Conservation (phyloP, 116 monocot genomes). For the Zostera marina region DNA sequence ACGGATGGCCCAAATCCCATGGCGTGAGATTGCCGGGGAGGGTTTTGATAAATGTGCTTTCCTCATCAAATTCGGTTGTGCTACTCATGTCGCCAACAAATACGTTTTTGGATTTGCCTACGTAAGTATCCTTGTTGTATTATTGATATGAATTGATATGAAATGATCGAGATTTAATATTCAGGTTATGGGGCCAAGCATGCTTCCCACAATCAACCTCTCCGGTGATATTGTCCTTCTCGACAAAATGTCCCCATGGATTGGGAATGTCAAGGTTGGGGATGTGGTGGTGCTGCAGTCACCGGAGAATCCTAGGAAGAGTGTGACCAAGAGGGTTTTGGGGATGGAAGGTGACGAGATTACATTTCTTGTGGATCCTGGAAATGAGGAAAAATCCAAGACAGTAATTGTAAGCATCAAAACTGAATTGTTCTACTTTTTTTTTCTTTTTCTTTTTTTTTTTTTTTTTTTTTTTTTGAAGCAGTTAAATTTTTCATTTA, state of each 20-base stretch:
- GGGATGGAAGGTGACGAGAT: slow-evolving; percentile 68
- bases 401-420: slow-evolving; percentile 37
- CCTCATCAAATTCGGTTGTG: slow-evolving; percentile 39
- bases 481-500: too few relatives aligned
- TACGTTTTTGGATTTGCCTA: slow-evolving; percentile 33
- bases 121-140: slow-evolving; percentile 4
- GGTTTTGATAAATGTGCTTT: slow-evolving; percentile 28
- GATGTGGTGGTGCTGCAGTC: slow-evolving; percentile 55
- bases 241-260: slow-evolving; percentile 28
- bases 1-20: slow-evolving; percentile 29
- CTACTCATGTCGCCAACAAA: slow-evolving; percentile 40
- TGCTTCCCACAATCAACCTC: slow-evolving; percentile 68
- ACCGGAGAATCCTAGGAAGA: slow-evolving; percentile 60
- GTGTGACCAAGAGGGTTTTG: slow-evolving; percentile 48
- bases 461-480: too few relatives aligned
- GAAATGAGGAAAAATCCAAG: slow-evolving; percentile 10
- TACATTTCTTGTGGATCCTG: slow-evolving; percentile 34
- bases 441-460: too few relatives aligned
- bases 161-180: background rate
- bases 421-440: background rate
- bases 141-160: background rate
- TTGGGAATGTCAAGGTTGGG: slow-evolving; percentile 26
- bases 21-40: slow-evolving; percentile 27
- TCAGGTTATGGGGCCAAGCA: slow-evolving; percentile 65
- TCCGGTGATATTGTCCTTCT: slow-evolving; percentile 65